These are phyloP conservation scores for Aspergillus fructus DNA, from an alignment of 2,329 filamentous ascomycete genomes.

Conservation along the genomic window DNA sequence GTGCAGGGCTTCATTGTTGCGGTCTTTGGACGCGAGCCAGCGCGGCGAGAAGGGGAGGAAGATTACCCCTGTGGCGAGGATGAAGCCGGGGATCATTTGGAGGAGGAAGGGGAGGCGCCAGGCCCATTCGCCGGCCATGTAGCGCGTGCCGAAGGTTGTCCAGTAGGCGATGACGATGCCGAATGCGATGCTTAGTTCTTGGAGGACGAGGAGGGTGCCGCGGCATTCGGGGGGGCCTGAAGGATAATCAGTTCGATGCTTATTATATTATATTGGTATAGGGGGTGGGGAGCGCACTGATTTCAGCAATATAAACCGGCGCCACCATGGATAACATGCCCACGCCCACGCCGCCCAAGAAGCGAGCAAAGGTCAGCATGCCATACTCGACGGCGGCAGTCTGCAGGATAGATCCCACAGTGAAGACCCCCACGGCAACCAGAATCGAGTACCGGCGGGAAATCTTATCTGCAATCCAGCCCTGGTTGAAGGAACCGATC, in stretches of 20 bases:
- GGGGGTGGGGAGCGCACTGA: no score
- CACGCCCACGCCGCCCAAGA: conserved; percentile 29
- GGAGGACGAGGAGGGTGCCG: background rate
- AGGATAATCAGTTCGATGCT: no score
- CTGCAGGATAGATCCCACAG: conserved; percentile 29
- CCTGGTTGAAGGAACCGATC: conserved; percentile 32
- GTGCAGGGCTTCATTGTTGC: no score
- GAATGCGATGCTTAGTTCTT: background rate
- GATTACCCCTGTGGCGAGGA: no score
- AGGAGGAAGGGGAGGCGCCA: no score
- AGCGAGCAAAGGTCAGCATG: conserved; percentile 20
- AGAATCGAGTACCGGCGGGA: conserved; percentile 36
- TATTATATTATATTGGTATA: no score
- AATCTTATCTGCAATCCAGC: conserved; percentile 29
- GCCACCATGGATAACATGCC: conserved; percentile 25
- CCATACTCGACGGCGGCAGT: conserved; percentile 5
- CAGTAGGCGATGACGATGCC: background rate
- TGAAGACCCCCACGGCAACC: conserved; percentile 34
- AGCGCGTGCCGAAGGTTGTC: no score
- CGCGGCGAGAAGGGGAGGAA: no score
- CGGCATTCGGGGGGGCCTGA: background rate
- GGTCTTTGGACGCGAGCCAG: no score
- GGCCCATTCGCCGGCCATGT: no score
- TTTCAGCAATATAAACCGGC: background rate
- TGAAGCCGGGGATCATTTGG: no score